A percentile compares a stretch with the other conserved stretches of the same genome.
These are phyloP conservation scores for Colletotrichum sp. DNA, from an alignment of 2,329 filamentous ascomycete genomes.

Conservation along the genomic window DNA sequence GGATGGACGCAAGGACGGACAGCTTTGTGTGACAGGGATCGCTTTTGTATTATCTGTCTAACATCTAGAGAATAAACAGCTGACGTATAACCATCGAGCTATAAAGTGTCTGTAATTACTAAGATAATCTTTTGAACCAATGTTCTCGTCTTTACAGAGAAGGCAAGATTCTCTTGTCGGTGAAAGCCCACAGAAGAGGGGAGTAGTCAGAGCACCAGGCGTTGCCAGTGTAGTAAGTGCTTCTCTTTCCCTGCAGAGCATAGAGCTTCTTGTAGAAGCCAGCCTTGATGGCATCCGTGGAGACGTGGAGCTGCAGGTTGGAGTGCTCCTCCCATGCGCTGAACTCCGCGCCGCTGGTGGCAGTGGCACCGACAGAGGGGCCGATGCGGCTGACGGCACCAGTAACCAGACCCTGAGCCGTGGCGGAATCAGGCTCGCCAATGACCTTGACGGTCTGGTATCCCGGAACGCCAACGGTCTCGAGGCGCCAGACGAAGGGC, in stretches of 20 bases:
- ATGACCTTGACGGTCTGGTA: conserved; percentile 25
- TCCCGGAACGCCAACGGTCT: conserved; percentile 22
- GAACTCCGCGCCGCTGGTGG: conserved; percentile 3
- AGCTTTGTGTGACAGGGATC: not conserved
- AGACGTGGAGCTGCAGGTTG: conserved; percentile 19
- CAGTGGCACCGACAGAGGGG: not conserved
- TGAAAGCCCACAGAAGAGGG: conserved; percentile 20
- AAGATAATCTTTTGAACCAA: not conserved
- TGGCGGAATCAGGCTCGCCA: conserved; percentile 15
- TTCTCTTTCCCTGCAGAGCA: conserved; percentile 18
- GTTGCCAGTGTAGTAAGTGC: conserved; percentile 10
- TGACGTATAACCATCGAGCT: conserved; percentile 23
- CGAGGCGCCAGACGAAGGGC: conserved; percentile 23
- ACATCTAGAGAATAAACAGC: conserved; percentile 16
- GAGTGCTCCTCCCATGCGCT: conserved; percentile 2
- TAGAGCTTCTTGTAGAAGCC: conserved; percentile 19
- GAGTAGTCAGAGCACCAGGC: conserved; percentile 21
- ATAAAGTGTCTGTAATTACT: not conserved
- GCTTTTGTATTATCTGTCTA: not conserved
- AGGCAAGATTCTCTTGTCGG: conserved; percentile 13
- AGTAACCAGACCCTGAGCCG: conserved; percentile 2
- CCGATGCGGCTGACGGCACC: not conserved
- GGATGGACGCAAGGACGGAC: not conserved
- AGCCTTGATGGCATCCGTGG: conserved; percentile 8
- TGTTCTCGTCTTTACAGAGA: not conserved